Evolutionary conservation across 257 asterid species (phyloP), one percentile per base, ranked within the genome.

Genomic region (Cordia subcordata): DNA sequence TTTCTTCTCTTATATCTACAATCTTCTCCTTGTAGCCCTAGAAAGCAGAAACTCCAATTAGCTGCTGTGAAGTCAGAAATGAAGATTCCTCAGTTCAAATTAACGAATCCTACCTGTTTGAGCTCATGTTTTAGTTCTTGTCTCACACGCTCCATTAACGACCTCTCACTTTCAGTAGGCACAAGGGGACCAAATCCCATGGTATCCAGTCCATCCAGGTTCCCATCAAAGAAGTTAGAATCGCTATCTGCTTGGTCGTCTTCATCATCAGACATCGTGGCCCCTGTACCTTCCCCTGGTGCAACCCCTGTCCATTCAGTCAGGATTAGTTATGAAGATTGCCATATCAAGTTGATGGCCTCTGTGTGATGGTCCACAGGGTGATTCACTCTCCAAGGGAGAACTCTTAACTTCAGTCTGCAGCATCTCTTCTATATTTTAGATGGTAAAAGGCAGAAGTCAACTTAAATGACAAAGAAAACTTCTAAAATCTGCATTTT

Each of bases 191-290:
- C 99, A 27, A 93, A 93, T 62, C 99, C 99, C 96, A 93, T 85
- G 76, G 68, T 81, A 75, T 88, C 99, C 44, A 75, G 63, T 35
- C 88, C 95, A 35, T 92, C 99, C 16, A 88, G 61, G 61, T 87
- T 81, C 71, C 88, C 99, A 12, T 93, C 99, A 35, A 93, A 93
- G 71, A 93, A 67, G 73, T 89, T 86, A 6, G 91, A 51, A 59
- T 89, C 99, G 13, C 95, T 89, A 55, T 89, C 99, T 18, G 80
- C 96, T 49, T 82, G 95, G 72, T 86, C 95, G 42, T 92, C 96
- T 8, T 92, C 99, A 49, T 93, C 96, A 67, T 93, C 99, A 3
- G 99, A 93, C 99, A 93, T 93, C 17, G 97, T 89, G 54, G 99
- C 99, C 35, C 99, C 99, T 18, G 95, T 81, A 22, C 99, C 97